Base-by-base conservation (phyloP, 495 filamentous ascomycete species). In the Talaromyces ruber region DNA sequence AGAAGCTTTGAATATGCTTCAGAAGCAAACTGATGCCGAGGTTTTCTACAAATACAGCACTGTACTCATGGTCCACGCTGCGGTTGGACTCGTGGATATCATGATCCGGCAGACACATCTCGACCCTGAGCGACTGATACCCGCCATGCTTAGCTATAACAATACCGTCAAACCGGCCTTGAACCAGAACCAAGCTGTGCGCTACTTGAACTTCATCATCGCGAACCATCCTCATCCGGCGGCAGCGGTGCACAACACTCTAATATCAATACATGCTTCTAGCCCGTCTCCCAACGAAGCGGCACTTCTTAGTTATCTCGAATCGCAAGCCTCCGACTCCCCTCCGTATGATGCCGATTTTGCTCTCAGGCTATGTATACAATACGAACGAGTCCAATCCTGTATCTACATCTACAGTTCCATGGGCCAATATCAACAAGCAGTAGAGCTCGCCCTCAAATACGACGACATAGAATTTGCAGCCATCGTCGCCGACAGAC, bases 11-110 rank as follows among this genome's bases (percentile, higher is more conserved):
- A 85, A 86, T 62, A 90, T 97, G 34, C 78, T 98, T 18, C 93
- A 96, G 71, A 87, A 87, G 67, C 94, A 98, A 75, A 94, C 87
- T 30, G 89, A 96, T 52, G 84, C 91, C 0, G 90, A 96, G 58
- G 88, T 96, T 57, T 97, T 98, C 72, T 98, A 98, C 79, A 88
- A 89, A 55, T 96, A 97, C 71, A 91, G 88, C 76, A 96, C 87
- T 65, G 93, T 97, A n/a, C 81, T 98, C 55, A 97, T 98, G 89
- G 88, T 88, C 50, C 89, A 96, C 68, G 84, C 85, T 16, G 85
- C 93, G 1, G 81, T 87, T 9, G 91, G 93, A 50, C 78, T 96
- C 26, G 88, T 97, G 34, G 92, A 98, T 64, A 93, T 98, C 25
- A 74, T 97, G 66, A 97, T 96, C 88, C 84, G 94, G 25, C 94